A percentile compares a stretch with the other conserved stretches of the same genome.
Conservation (phyloP, 106 monocot genomes). For the Dioscorea zingiberensis region DNA sequence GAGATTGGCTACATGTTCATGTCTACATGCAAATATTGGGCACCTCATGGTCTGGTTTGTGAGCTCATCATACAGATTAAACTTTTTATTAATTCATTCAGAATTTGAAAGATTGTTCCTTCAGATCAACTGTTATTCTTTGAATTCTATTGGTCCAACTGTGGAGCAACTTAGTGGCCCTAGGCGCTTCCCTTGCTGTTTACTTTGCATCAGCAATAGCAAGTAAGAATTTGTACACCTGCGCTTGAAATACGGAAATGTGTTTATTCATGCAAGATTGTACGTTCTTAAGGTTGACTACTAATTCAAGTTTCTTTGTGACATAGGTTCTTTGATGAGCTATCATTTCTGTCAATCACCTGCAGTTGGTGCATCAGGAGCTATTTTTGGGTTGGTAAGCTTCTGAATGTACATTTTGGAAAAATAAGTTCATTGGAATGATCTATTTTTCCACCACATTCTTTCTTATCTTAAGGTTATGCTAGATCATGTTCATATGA, state of each 20-base stretch:
- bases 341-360: conserved; percentile 57
- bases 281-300: not conserved
- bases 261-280: conserved; percentile 1
- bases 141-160: conserved; percentile 79
- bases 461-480: too few species aligned
- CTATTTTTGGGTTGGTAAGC: conserved; percentile 91
- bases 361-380: conserved; percentile 90
- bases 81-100: not conserved
- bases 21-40: conserved; percentile 73
- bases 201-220: conserved; percentile 82
- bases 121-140: conserved; percentile 85
- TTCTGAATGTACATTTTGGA: not conserved
- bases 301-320: too few species aligned
- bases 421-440: not conserved
- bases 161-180: conserved; percentile 74
- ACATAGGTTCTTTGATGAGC: conserved; percentile 81
- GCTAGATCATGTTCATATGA: too few species aligned
- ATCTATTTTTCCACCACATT: too few species aligned
- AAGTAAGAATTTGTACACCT: conserved; percentile 41
- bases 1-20: conserved; percentile 71
- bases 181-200: conserved; percentile 64
- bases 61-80: not conserved
- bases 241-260: not conserved
- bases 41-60: conserved; percentile 57
- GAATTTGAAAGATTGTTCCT: not conserved